phyloP scores from a whole-genome alignment of 805 yeast species.

The Yarrowia sp. region DNA sequence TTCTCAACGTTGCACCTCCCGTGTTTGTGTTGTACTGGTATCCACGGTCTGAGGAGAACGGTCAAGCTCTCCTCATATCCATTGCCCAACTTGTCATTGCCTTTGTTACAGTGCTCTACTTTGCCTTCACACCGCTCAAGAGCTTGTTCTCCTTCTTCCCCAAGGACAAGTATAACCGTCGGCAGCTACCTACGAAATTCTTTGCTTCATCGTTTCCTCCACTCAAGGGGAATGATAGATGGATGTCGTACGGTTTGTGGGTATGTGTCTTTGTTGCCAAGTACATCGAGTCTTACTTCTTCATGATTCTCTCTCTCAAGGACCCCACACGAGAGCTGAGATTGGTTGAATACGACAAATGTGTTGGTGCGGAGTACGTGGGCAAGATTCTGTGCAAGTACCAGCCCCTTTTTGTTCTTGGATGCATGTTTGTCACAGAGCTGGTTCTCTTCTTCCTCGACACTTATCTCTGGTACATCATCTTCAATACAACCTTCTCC shows the following conservation, averaged over 20 bases:
- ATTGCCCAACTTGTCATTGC: constrained; percentile 52
- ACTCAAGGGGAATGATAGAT: constrained; percentile 85
- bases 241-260: constrained; percentile 95
- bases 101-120: constrained; percentile 77
- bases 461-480: constrained; percentile 98
- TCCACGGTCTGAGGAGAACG: constrained; percentile 40
- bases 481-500: constrained; percentile 90
- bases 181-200: constrained; percentile 87
- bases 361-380: constrained; percentile 93
- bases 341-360: constrained; percentile 80
- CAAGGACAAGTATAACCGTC: constrained; percentile 72
- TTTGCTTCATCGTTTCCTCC: constrained; percentile 88
- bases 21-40: constrained; percentile 46
- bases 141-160: constrained; percentile 93
- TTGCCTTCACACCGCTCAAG: constrained; percentile 93
- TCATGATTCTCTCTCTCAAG: constrained; percentile 80
- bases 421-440: constrained; percentile 90
- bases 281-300: constrained; percentile 85
- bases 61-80: constrained; percentile 53
- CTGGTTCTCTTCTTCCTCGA: constrained; percentile 94
- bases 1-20: constrained; percentile 50
- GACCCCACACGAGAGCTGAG: constrained; percentile 93
- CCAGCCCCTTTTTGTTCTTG: constrained; percentile 85
- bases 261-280: constrained; percentile 83
- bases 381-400: constrained; percentile 66